Base-by-base conservation (phyloP, 371 early-diverging fungal species). In the Nematocida ausubeli region DNA sequence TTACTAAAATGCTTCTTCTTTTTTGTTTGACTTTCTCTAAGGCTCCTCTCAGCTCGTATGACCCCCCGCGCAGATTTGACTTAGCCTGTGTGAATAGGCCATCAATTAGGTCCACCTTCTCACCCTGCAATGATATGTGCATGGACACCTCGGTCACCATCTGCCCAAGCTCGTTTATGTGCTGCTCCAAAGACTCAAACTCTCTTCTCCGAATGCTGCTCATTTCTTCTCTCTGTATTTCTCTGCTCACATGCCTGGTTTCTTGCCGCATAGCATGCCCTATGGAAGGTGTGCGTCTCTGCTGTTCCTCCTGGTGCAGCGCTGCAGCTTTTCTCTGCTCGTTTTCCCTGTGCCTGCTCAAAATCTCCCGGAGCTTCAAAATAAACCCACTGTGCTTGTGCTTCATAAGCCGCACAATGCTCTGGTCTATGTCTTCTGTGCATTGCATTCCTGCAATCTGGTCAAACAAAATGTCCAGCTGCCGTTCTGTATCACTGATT, bases 111-210 rank as follows among this genome's bases (percentile, higher is more conserved):
- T 75, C 82, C 30, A 86, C 64, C 32, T 79, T 71, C 56, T 85
- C 85, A 42, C 82, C 87, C 63, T 86, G 87, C 54, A 85, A 22
- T 22, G 80, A 70, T 12, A 85, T 75, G 64, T 86, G 87, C 55
- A 86, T 82, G 19, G 82, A 80, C 40, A 86, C 83, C 42, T 86
- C 85, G 50, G 82, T 81, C 24, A 86, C 81, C 56, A 86, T 70
- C 60, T 82, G 81, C 14, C 87, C 87, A 34, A 86, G 80, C 71
- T 86, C 87, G 54, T 73, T 83, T 32, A 86, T 84, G 51, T 84
- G 86, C 64, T 62, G 57, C 24, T 69, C 72, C 16, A 86, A 83
- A 47, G 68, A 54, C 68, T 82, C 79, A 49, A 82, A 62, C 51
- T 82, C 81, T 44, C 73, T 30, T 51, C 63, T 72, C 49, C 70